Evolutionary conservation across 371 early-diverging fungal genomes (phyloP), one percentile per base, ranked within the genome.

Genomic region (Scutellospora calospora): DNA sequence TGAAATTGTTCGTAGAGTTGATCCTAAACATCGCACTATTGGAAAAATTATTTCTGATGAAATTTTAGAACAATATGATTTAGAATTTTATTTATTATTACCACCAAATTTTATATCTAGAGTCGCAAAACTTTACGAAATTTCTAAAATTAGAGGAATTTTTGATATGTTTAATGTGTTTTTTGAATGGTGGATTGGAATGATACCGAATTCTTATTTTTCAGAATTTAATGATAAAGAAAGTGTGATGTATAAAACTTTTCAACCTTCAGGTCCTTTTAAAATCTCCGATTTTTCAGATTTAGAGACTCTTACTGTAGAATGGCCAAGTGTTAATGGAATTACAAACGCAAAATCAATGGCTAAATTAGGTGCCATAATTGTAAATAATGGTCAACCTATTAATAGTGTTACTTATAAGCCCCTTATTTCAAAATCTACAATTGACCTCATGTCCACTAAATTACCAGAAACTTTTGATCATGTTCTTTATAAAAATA

Each of bases 281-380:
- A 11, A 6, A 45, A 1, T 45, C 45, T 11, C 45, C 6, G 45
- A 45, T 11, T 4, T 0, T 45, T 45, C 45, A 45, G 1, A 45
- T 2, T 45, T 45, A 45, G 45, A 45, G 45, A 9, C 0, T 45
- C 82, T 83, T 45, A 77, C 31, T 1, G 29, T 60, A n/a, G 85
- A 85, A 69, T 73, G 85, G 45, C 82, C 86, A 63, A 84, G 84
- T 33, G 86, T 85, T 83, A 86, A 88, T 20, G 88, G 90, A 35
- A 87, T 87, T 79, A 87, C 94, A 5, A 92, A 92, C 76, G 88
- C 92, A 9, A 85, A 85, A 63, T 90, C 91, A 49, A 90, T 93
- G 25, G 93, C 90, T 2, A 88, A 87, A 71, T 81, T 94, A 25
- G 91, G 89, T 33, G 90, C 92, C 20, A 87, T 92, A 80, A 88